phyloP scores from a whole-genome alignment of 2,329 filamentous ascomycete genomes.

The Neonectria coccinea region DNA sequence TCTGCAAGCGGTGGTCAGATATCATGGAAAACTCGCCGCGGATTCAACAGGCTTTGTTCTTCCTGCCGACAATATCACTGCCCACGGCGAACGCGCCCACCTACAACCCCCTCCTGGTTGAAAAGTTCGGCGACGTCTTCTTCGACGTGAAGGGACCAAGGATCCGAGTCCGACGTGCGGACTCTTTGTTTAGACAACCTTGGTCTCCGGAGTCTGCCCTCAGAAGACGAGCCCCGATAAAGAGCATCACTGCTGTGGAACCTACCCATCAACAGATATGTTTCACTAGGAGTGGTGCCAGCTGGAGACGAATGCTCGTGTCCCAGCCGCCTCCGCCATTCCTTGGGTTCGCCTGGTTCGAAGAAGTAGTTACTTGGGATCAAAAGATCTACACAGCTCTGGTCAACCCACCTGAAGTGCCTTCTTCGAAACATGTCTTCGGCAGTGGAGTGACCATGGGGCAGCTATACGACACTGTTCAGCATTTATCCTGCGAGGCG shows the following conservation, averaged over 20 bases:
- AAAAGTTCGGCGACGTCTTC: constrained; percentile 37
- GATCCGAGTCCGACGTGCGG: constrained; percentile 30
- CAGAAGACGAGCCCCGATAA: constrained; percentile 1
- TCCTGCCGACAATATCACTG: constrained; percentile 13
- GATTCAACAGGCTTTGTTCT: constrained; percentile 34
- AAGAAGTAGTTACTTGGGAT: constrained; percentile 4
- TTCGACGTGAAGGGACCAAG: constrained; percentile 31
- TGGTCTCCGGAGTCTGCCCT: constrained; percentile 31
- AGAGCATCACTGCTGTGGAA: constrained; percentile 20
- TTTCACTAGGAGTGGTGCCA: constrained; percentile 34
- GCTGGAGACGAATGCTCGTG: constrained; percentile 42
- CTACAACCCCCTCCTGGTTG: constrained; percentile 34
- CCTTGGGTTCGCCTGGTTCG: constrained; percentile 32
- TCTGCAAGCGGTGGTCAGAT: constrained; percentile 40
- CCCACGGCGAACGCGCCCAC: background rate
- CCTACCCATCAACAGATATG: constrained; percentile 25
- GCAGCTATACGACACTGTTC: constrained; percentile 33
- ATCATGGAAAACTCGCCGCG: constrained; percentile 24
- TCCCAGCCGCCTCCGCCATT: constrained; percentile 40
- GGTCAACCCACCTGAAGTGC: constrained; percentile 13
- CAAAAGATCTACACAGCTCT: background rate
- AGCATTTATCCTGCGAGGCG: constrained; percentile 20
- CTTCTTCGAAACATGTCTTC: constrained; percentile 11
- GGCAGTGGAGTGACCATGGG: constrained; percentile 34
- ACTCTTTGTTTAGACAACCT: constrained; percentile 34